phyloP scores from a whole-genome alignment of 495 filamentous ascomycete genomes.

The Aspergillus campestris region DNA sequence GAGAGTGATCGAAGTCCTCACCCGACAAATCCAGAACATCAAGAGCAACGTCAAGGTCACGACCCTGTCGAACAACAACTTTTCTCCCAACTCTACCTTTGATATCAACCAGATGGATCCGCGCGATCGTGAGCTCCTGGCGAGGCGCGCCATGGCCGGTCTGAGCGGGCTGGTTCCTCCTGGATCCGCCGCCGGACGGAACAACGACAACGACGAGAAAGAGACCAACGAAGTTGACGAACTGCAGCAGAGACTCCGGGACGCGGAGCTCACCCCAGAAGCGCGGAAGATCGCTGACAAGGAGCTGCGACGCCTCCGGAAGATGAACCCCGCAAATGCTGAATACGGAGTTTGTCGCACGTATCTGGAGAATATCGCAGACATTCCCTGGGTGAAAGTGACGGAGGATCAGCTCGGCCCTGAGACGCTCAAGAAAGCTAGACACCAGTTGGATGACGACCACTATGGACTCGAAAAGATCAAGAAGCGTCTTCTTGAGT shows the following conservation, averaged over 20 bases:
- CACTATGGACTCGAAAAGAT: constrained; percentile 97
- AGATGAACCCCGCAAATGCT: constrained; percentile 91
- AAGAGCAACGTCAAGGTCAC: constrained; percentile 77
- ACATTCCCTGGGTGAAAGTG: constrained; percentile 84
- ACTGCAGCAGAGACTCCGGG: constrained; percentile 75
- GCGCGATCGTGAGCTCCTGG: constrained; percentile 44
- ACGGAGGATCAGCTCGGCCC: constrained; percentile 85
- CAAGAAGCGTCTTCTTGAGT: constrained; percentile 93
- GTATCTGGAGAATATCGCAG: constrained; percentile 91
- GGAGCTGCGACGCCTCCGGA: constrained; percentile 80
- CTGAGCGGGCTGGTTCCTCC: constrained; percentile 45
- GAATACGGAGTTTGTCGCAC: constrained; percentile 90
- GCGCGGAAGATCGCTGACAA: constrained; percentile 81
- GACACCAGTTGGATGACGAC: constrained; percentile 89
- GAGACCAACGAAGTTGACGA: constrained; percentile 85
- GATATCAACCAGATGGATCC: constrained; percentile 46
- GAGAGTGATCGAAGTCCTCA: constrained; percentile 71
- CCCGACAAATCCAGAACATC: constrained; percentile 66
- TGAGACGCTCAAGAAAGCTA: constrained; percentile 67
- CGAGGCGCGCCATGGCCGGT: constrained; percentile 40
- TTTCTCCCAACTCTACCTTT: constrained; percentile 45
- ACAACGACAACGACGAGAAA: constrained; percentile 53
- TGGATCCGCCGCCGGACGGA: constrained; percentile 37
- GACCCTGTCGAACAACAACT: constrained; percentile 50
- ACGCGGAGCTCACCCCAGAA: constrained; percentile 65